These are phyloP conservation scores for Hypsizygus marmoreus DNA, from an alignment of 768 basidiomycete species.

Conservation along the genomic window DNA sequence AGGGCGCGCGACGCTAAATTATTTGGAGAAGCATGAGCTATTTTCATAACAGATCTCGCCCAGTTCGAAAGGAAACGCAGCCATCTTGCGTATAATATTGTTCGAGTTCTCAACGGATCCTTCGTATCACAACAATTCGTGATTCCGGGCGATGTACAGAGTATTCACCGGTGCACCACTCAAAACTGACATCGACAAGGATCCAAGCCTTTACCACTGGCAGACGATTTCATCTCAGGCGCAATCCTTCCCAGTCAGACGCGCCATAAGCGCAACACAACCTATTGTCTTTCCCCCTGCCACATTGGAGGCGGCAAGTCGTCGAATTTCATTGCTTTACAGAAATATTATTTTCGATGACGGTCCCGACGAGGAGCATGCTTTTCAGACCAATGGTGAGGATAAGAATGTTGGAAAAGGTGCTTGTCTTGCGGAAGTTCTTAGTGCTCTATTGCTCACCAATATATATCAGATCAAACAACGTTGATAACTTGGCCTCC, in stretches of 20 bases:
- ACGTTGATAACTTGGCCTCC: slow-evolving; percentile 63
- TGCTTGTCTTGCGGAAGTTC: slow-evolving; percentile 5
- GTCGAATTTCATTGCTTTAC: slow-evolving; percentile 70
- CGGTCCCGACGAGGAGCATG: slow-evolving; percentile 34
- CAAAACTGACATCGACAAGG: slow-evolving; percentile 32
- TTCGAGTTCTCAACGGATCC: too few species aligned
- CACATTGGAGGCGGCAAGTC: slow-evolving; percentile 66
- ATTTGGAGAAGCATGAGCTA: too few species aligned
- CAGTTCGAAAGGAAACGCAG: too few species aligned
- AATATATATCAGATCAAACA: slow-evolving; percentile 40
- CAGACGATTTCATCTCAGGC: slow-evolving; percentile 42
- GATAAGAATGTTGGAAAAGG: slow-evolving; percentile 17
- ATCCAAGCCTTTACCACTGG: slow-evolving; percentile 46
- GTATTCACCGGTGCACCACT: slow-evolving; percentile 58
- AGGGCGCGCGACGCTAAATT: too few species aligned
- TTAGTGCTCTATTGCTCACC: background rate
- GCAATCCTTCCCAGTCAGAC: slow-evolving; percentile 1
- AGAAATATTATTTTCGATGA: slow-evolving; percentile 71
- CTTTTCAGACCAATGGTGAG: slow-evolving; percentile 18
- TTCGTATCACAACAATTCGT: background rate
- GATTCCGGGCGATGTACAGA: slow-evolving; percentile 35
- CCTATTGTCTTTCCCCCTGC: slow-evolving; percentile 47
- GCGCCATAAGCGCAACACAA: slow-evolving; percentile 13
- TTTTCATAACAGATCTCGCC: too few species aligned
- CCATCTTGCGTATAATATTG: too few species aligned